Evolutionary conservation across 1,139 yeast genomes (phyloP).

Genomic region (Meyerozyma sp.): DNA sequence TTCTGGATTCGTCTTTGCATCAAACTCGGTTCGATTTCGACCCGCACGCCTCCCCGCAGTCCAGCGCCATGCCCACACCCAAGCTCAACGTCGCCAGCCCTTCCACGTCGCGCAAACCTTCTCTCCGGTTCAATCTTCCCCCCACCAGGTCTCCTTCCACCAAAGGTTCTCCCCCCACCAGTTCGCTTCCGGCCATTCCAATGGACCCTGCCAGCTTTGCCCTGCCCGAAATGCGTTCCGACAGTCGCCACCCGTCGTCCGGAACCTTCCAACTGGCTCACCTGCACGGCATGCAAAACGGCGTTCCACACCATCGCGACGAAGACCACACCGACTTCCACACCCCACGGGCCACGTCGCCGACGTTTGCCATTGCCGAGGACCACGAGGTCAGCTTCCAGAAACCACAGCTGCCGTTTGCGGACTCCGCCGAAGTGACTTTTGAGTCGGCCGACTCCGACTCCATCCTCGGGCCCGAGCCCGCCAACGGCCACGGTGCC

Average conservation of each 20-base stretch:
- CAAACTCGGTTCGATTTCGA: conserved; percentile 1
- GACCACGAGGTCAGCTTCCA: background rate
- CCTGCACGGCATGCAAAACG: background rate
- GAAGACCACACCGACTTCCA: background rate
- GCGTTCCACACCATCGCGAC: background rate
- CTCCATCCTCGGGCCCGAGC: conserved; percentile 5
- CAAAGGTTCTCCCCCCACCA: background rate
- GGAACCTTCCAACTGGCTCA: too few species aligned
- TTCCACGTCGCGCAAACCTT: conserved; percentile 13
- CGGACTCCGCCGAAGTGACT: conserved; percentile 1
- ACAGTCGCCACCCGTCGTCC: background rate
- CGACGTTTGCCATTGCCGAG: background rate
- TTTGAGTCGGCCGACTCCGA: conserved; percentile 5
- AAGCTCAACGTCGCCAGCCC: conserved; percentile 15
- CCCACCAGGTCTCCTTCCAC: conserved; percentile 2
- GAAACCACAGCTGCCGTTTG: conserved; percentile 2
- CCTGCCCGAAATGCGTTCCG: background rate
- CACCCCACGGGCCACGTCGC: background rate
- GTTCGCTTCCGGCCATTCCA: background rate
- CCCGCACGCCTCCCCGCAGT: conserved; percentile 5
- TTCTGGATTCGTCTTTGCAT: conserved; percentile 6
- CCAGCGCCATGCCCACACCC: conserved; percentile 24
- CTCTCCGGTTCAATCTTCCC: conserved; percentile 16
- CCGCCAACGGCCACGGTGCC: conserved; percentile 12
- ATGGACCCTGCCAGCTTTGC: background rate